These are phyloP conservation scores for Craspedostauros australis DNA, from an alignment of 108 stramenopile genomes.

Conservation along the genomic window DNA sequence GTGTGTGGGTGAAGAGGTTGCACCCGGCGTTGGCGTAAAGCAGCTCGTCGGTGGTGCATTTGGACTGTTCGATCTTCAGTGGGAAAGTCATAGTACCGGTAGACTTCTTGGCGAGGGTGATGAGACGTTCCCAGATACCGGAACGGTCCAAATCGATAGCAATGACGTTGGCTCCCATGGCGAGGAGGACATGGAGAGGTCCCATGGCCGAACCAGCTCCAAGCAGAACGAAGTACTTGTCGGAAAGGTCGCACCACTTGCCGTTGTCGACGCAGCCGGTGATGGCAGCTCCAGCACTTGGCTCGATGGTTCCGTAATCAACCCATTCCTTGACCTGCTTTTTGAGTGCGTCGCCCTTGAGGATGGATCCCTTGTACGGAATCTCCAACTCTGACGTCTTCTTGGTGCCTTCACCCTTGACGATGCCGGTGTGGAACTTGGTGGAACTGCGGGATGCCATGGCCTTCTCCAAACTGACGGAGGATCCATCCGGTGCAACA, in stretches of 20 bases:
- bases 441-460: constrained; percentile 69
- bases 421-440: constrained; percentile 79
- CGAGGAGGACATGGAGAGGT: constrained; percentile 88
- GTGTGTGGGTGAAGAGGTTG: constrained; percentile 92
- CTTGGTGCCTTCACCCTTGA: constrained; percentile 56
- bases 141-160: constrained; percentile 93
- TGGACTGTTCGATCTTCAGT: constrained; percentile 54
- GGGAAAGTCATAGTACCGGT: constrained; percentile 93
- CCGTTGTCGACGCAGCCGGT: constrained; percentile 76
- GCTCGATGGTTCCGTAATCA: constrained; percentile 92
- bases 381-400: constrained; percentile 56
- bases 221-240: constrained; percentile 91
- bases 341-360: constrained; percentile 74
- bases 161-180: constrained; percentile 92
- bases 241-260: constrained; percentile 79
- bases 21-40: constrained; percentile 77
- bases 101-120: constrained; percentile 70
- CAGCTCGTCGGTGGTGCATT: constrained; percentile 54
- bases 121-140: constrained; percentile 86
- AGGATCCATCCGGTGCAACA: constrained; percentile 71
- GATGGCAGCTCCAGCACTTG: constrained; percentile 90
- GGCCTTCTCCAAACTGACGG: constrained; percentile 69
- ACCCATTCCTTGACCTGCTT: constrained; percentile 90
- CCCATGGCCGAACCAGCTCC: constrained; percentile 99
- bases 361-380: constrained; percentile 86